phyloP scores from a whole-genome alignment of 345 rosid genomes.

The Lenwebbia sp. region DNA sequence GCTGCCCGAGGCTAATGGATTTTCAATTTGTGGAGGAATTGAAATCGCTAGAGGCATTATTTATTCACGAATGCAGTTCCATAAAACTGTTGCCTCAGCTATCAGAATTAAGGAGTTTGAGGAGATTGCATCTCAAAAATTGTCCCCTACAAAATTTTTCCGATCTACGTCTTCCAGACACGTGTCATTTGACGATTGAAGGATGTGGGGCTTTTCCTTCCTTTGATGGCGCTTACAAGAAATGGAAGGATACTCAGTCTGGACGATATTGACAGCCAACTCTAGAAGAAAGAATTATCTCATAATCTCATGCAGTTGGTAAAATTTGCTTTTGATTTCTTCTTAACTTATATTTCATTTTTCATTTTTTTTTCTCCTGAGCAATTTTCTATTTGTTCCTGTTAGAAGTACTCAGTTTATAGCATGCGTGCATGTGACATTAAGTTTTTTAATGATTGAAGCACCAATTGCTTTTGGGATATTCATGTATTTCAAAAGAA shows the following conservation, averaged over 20 bases:
- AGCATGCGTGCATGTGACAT: background rate
- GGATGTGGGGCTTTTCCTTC: background rate
- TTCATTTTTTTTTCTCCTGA: too few relatives aligned
- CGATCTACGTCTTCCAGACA: background rate
- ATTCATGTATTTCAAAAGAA: background rate
- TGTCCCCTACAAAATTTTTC: background rate
- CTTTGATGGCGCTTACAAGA: background rate
- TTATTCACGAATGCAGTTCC: rapidly evolving
- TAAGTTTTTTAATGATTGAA: too few relatives aligned
- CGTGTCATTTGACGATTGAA: background rate
- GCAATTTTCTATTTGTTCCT: background rate
- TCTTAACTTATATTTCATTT: background rate
- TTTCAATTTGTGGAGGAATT: background rate
- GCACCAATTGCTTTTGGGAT: background rate
- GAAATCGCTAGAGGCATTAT: background rate
- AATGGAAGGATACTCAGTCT: background rate
- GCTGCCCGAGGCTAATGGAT: rapidly evolving
- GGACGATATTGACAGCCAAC: background rate
- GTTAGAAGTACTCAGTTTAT: background rate
- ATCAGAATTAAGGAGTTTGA: background rate
- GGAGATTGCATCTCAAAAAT: rapidly evolving
- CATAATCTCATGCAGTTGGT: background rate
- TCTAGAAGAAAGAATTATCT: background rate
- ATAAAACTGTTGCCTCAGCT: background rate
- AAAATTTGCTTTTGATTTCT: background rate